A percentile compares a stretch with the other conserved stretches of the same genome.
These are phyloP conservation scores for Leucocoprinus birnbaumii DNA, from an alignment of 768 basidiomycete species.

Conservation along the genomic window DNA sequence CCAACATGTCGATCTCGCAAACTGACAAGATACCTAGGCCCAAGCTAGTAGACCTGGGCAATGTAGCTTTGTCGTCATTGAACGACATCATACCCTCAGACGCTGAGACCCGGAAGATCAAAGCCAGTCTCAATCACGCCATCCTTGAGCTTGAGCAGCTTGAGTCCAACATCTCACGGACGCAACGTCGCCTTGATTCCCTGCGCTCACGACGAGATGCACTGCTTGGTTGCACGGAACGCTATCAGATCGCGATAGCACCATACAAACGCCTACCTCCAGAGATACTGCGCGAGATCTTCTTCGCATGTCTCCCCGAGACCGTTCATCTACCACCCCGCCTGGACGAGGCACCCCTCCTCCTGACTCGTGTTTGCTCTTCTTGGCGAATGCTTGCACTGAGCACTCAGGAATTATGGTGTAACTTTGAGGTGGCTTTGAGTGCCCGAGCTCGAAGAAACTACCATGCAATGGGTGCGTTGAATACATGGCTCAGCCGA, in stretches of 20 bases:
- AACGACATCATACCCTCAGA: constrained; percentile 10
- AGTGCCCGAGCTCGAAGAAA: neutral
- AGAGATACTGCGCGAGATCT: constrained; percentile 18
- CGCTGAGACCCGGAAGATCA: neutral
- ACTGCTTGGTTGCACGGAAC: constrained; percentile 1
- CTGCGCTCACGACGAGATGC: constrained; percentile 1
- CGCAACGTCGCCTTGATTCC: constrained; percentile 7
- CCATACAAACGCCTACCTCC: constrained; percentile 19
- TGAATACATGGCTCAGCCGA: constrained; percentile 10
- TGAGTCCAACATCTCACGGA: constrained; percentile 8
- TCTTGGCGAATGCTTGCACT: constrained; percentile 18
- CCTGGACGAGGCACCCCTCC: constrained; percentile 15
- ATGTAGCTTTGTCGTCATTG: neutral
- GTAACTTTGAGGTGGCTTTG: constrained; percentile 9
- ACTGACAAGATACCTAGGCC: neutral
- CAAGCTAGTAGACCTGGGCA: constrained; percentile 7
- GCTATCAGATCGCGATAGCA: constrained; percentile 18
- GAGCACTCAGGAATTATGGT: constrained; percentile 20
- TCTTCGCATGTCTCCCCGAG: constrained; percentile 12
- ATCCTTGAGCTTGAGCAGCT: constrained; percentile 7
- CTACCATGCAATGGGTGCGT: constrained; percentile 9
- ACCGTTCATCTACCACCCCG: constrained; percentile 12
- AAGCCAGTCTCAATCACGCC: constrained; percentile 5
- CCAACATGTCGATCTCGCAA: no score
- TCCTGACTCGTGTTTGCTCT: constrained; percentile 18